A percentile compares a stretch with the other conserved stretches of the same genome.
phyloP scores from a whole-genome alignment of 2,329 filamentous ascomycete species.

The Ilyonectria mors-panacis region DNA sequence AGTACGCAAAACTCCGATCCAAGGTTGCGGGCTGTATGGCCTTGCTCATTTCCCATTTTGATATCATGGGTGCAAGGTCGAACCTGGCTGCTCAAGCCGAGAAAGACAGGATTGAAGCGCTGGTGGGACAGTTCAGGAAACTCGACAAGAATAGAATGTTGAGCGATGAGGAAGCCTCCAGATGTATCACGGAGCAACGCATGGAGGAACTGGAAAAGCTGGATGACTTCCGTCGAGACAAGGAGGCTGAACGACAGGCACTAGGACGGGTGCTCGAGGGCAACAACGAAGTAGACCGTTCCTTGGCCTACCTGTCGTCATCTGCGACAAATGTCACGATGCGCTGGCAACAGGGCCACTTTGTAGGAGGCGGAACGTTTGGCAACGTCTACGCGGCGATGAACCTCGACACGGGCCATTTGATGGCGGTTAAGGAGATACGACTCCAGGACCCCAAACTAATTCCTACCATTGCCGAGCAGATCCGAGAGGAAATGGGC shows the following conservation, averaged over 20 bases:
- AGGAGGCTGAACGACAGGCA: conserved; percentile 87
- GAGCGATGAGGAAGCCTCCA: conserved; percentile 89
- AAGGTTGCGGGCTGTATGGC: conserved; percentile 99
- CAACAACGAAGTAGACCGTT: conserved; percentile 95
- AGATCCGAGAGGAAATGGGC: conserved; percentile 97
- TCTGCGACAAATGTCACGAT: conserved; percentile 95
- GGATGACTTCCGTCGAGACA: conserved; percentile 83
- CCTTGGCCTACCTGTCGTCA: conserved; percentile 92
- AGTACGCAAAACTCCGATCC: conserved; percentile 84
- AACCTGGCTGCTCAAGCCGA: conserved; percentile 95
- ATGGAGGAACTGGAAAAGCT: conserved; percentile 80
- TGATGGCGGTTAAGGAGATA: conserved; percentile 99
- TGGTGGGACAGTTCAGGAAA: conserved; percentile 81
- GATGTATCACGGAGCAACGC: conserved; percentile 82
- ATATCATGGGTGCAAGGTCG: conserved; percentile 97
- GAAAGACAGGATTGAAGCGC: conserved; percentile 86
- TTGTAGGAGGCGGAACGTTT: conserved; percentile 96
- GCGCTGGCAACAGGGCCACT: conserved; percentile 99
- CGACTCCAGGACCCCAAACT: conserved; percentile 95
- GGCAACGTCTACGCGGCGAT: conserved; percentile 98
- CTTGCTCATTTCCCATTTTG: conserved; percentile 96
- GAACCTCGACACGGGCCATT: conserved; percentile 93
- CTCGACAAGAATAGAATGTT: conserved; percentile 81
- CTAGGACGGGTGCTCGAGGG: conserved; percentile 93
- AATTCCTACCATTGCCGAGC: conserved; percentile 92